Evolutionary conservation across 179 eudicot genomes (phyloP), one percentile per base, ranked within the genome.

Genomic region (Drosera spatulata): DNA sequence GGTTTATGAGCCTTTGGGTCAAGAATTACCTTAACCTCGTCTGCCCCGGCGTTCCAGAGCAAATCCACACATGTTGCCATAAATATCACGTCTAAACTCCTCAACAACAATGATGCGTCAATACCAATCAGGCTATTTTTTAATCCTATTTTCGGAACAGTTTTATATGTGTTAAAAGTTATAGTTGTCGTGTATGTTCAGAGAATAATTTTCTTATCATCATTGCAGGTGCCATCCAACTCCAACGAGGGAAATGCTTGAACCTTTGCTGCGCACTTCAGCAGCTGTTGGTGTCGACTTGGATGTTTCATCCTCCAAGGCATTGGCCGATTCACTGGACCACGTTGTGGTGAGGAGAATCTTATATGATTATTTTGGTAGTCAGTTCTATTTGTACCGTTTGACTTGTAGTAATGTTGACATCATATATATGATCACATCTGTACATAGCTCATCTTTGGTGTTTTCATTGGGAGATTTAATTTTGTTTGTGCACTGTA

Each of bases 211-310:
- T 51, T 12, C 14, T 51, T n/a, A 1, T 51, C 54, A n/a, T 10
- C 1, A 12, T 6, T 51, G 61, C 44, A 93, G 99, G 77, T 95
- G 99, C 52, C 99, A 93, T 75, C 99, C 99, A 51, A 82, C 73
- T 77, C 99, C 99, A 69, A 89, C 97, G 14, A 83, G 79, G 70
- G 99, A 89, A 75, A 93, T 93, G 99, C 90, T 93, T 64, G 97
- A 93, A 68, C 99, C 99, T 58, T 77, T 93, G 73, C 66, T 89
- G 45, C 95, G 85, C 55, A 93, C 94, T 10, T 94, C 99, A 69
- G 86, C 86, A 55, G 85, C 99, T 56, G 77, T 86, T 75, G 99
- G 99, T 61, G 81, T 93, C 15, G 72, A 73, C 68, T 77, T 89
- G 77, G 99, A 93, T 63, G 74, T 90, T 70, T 80, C 99, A 57